Evolutionary conservation across 177 flowering plant genomes (phyloP), one percentile per base, ranked within the genome.

Genomic region (Vitis hybrid): DNA sequence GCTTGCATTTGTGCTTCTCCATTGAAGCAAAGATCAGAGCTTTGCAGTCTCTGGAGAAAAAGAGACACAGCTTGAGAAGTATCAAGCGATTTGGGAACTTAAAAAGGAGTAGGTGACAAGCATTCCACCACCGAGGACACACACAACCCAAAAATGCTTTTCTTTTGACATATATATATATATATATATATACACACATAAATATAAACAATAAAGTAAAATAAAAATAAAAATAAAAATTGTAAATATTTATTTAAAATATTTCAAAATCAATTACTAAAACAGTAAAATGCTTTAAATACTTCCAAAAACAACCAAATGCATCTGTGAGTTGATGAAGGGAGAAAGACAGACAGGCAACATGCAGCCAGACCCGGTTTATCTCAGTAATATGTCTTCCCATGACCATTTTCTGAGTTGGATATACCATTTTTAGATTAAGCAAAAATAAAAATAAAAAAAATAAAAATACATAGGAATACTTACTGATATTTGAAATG

Each of bases 1-100:
- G 86, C 85, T 88, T 91, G 80, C 97, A 92, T 54, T 73, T 81
- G 68, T 83, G 88, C 64, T 65, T 88, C 86, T 91, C 94, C 97
- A 90, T 89, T 30, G 57, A 52, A 35, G 54, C 24, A 32, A 50
- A 70, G 52, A 57, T 19, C 69, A 68, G 70, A 68, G 72, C 75
- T 67, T 49, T 70, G 14, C 56, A 24, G 49, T 8, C 66, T 27
- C 81, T 68, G 7, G 1, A 6, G 7, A 0, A 35, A 35, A 35
- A 6, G 46, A 35, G 46, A 35, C 7, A 6, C 7, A 35, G 46
- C 46, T 35, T 35, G 46, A 35, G 46, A 35, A 35, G 46, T 35
- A 35, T 35, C 46, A 35, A 61, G 66, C 56, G 32, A 62, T 77
- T 72, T 46, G 76, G 68, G 71, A 74, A 74, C 78, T 74, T 80